A percentile compares a stretch with the other conserved stretches of the same genome.
phyloP scores from a whole-genome alignment of 2,329 filamentous ascomycete species.

The Alternaria infectoria region DNA sequence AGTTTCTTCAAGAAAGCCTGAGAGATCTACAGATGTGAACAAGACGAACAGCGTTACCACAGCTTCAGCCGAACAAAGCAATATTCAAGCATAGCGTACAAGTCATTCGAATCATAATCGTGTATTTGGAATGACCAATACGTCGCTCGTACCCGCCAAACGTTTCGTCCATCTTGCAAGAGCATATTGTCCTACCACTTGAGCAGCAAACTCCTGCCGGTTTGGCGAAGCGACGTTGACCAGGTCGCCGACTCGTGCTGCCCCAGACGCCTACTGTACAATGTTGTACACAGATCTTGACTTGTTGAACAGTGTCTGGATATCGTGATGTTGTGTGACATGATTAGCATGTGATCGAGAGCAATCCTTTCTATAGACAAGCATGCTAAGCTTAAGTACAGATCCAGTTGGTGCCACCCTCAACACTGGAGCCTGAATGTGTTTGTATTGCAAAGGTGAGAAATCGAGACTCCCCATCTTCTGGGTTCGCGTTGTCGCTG shows the following conservation, averaged over 20 bases:
- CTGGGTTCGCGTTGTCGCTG: background rate
- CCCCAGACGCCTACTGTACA: background rate
- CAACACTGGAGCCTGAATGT: background rate
- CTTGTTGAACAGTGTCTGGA: conserved; percentile 6
- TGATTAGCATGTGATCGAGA: background rate
- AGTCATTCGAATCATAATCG: background rate
- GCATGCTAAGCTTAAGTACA: background rate
- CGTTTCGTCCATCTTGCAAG: background rate
- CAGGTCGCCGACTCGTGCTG: conserved; percentile 12
- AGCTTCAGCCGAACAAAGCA: background rate
- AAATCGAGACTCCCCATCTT: background rate
- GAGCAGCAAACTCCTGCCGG: background rate
- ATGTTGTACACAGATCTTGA: conserved; percentile 20
- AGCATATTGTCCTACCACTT: background rate
- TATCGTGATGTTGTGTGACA: conserved; percentile 2
- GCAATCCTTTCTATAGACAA: background rate
- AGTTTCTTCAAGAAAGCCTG: conserved; percentile 86
- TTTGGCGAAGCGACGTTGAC: conserved; percentile 1
- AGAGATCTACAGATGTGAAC: background rate
- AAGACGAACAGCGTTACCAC: background rate
- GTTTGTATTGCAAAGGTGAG: background rate
- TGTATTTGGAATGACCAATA: background rate
- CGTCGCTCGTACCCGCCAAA: background rate
- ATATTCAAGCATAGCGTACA: background rate
- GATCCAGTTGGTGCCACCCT: background rate